These are phyloP conservation scores for Mortierella alpina DNA, from an alignment of 192 early-diverging fungal species.

Conservation along the genomic window DNA sequence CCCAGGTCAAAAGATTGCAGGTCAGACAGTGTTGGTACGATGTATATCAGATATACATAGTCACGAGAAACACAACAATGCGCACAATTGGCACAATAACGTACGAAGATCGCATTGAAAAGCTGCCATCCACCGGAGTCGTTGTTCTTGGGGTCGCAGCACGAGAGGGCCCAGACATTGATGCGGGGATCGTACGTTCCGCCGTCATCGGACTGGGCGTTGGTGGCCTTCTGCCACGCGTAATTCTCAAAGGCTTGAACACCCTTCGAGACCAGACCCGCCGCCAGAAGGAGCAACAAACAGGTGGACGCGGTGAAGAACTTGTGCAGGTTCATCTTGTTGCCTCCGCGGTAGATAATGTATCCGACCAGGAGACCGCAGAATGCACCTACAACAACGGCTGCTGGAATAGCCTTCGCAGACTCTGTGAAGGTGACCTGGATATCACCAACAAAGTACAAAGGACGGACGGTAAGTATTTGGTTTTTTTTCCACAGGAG, in stretches of 20 bases:
- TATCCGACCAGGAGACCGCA: constrained; percentile 77
- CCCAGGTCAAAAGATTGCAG: background rate
- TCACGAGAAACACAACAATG: too few relatives aligned
- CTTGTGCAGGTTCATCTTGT: constrained; percentile 73
- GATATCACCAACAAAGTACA: too few relatives aligned
- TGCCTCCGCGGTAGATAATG: constrained; percentile 77
- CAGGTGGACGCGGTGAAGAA: constrained; percentile 82
- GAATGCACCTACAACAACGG: constrained; percentile 78
- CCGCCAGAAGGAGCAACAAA: constrained; percentile 82
- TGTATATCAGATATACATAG: background rate
- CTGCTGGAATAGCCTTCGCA: constrained; percentile 79
- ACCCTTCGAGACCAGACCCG: constrained; percentile 77
- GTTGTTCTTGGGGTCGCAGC: constrained; percentile 65
- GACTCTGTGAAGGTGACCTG: constrained; percentile 71
- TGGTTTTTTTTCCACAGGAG: background rate
- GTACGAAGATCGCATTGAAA: constrained; percentile 73
- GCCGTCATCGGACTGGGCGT: constrained; percentile 30
- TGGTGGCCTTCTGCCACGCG: constrained; percentile 26
- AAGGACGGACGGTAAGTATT: background rate
- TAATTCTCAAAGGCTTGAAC: constrained; percentile 64
- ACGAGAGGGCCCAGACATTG: constrained; percentile 68
- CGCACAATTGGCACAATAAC: background rate
- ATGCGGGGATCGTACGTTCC: constrained; percentile 29
- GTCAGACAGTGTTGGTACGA: background rate
- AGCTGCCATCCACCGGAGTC: constrained; percentile 70